These are phyloP conservation scores for Trichomonascaceae sp. DNA, from an alignment of 1,139 yeast genomes.

Conservation along the genomic window DNA sequence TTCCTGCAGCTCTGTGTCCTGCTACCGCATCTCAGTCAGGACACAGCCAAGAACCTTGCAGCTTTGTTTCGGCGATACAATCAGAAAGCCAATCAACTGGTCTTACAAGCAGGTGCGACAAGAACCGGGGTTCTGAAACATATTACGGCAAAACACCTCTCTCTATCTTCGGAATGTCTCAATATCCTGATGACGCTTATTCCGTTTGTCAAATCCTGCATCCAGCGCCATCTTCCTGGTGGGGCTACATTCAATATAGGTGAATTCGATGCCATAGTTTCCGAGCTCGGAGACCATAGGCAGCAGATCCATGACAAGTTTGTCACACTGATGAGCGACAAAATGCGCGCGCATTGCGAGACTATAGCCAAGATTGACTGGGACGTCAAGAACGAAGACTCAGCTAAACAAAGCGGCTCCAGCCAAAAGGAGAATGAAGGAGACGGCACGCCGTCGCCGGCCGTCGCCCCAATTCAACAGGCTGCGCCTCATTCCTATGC, in stretches of 20 bases:
- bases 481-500: conserved; percentile 44
- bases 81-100: conserved; percentile 45
- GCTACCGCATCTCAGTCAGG: conserved; percentile 36
- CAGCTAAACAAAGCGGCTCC: neutral
- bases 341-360: conserved; percentile 38
- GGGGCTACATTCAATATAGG: conserved; percentile 17
- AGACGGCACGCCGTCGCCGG: conserved; percentile 13
- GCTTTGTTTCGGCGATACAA: conserved; percentile 44
- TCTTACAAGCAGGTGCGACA: conserved; percentile 68
- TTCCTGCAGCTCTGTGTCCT: conserved; percentile 38
- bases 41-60: conserved; percentile 27
- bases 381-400: conserved; percentile 27
- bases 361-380: conserved; percentile 38
- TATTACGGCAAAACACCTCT: conserved; percentile 62
- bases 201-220: conserved; percentile 24
- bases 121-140: conserved; percentile 62
- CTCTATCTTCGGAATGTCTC: conserved; percentile 51
- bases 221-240: conserved; percentile 16
- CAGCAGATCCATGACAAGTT: conserved; percentile 53
- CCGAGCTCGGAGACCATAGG: conserved; percentile 44
- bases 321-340: conserved; percentile 57
- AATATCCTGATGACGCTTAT: conserved; percentile 30
- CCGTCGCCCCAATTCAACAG: too few relatives aligned
- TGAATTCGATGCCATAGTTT: conserved; percentile 28
- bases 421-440: neutral